Evolutionary conservation across 1,284 basidiomycete species (phyloP).

Genomic region (Trichosporon asahii): DNA sequence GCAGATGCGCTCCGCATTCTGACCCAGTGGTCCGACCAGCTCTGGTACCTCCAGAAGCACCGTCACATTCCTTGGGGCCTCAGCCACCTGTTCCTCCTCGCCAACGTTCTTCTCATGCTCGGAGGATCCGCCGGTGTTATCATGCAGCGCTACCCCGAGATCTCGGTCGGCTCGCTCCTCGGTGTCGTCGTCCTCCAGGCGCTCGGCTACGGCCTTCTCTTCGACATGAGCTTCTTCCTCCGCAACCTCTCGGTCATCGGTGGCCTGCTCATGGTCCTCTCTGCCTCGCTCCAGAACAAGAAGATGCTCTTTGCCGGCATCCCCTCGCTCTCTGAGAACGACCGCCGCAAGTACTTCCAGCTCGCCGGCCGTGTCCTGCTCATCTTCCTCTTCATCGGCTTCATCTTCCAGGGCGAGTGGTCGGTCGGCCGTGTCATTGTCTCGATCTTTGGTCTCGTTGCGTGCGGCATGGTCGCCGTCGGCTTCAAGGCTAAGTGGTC

Average conservation of each 20-base stretch:
- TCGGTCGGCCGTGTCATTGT: slow-evolving; percentile 77
- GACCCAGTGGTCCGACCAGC: slow-evolving; percentile 93
- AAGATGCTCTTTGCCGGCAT: slow-evolving; percentile 89
- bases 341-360: slow-evolving; percentile 98
- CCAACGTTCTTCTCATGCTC: slow-evolving; percentile 94
- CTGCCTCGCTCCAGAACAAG: slow-evolving; percentile 82
- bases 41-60: slow-evolving; percentile 95
- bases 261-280: slow-evolving; percentile 95
- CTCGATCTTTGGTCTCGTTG: slow-evolving; percentile 81
- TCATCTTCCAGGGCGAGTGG: slow-evolving; percentile 92
- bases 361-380: slow-evolving; percentile 94
- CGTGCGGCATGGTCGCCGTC: slow-evolving; percentile 94
- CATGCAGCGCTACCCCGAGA: slow-evolving; percentile 80
- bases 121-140: slow-evolving; percentile 83
- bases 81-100: slow-evolving; percentile 83
- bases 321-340: slow-evolving; percentile 85
- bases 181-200: slow-evolving; percentile 91
- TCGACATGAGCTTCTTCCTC: slow-evolving; percentile 99
- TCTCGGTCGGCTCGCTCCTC: slow-evolving; percentile 82
- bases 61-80: slow-evolving; percentile 92
- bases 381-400: slow-evolving; percentile 98
- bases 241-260: slow-evolving; percentile 89
- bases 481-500: slow-evolving; percentile 99
- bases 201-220: slow-evolving; percentile 89
- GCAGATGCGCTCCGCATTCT: slow-evolving; percentile 79